These are phyloP conservation scores for Penicillium vulpinum DNA, from an alignment of 2,329 filamentous ascomycete genomes.

Conservation along the genomic window DNA sequence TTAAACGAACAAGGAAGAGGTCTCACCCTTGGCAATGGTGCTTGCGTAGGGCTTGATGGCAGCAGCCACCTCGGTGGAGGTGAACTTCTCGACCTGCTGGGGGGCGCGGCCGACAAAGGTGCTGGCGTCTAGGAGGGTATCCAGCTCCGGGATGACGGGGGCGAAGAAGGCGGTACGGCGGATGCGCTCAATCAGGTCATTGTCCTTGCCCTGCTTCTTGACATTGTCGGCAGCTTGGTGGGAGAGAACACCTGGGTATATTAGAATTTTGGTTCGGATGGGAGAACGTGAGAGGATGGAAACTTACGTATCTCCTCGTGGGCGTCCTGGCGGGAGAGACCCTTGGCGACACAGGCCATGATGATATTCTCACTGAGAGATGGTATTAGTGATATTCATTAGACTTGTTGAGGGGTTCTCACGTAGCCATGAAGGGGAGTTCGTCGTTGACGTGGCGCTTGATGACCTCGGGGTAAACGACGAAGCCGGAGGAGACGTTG, in stretches of 20 bases:
- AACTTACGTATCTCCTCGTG: slow-evolving; percentile 75
- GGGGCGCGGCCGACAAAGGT: slow-evolving; percentile 59
- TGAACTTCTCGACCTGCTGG: slow-evolving; percentile 57
- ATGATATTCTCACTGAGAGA: slow-evolving; percentile 56
- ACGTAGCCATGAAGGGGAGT: slow-evolving; percentile 82
- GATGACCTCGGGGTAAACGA: slow-evolving; percentile 78
- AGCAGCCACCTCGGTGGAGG: slow-evolving; percentile 50
- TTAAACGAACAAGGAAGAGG: slow-evolving; percentile 45
- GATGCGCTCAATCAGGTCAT: slow-evolving; percentile 81
- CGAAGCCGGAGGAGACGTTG: slow-evolving; percentile 67
- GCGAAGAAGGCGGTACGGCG: slow-evolving; percentile 70
- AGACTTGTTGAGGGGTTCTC: slow-evolving; percentile 31
- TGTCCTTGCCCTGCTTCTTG: slow-evolving; percentile 70
- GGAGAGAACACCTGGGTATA: slow-evolving; percentile 60
- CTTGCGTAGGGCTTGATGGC: slow-evolving; percentile 51
- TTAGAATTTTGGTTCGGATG: not conserved
- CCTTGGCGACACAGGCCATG: slow-evolving; percentile 73
- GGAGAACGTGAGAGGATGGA: not conserved
- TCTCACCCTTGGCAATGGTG: slow-evolving; percentile 37
- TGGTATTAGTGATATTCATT: slow-evolving; percentile 17
- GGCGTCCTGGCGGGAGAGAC: slow-evolving; percentile 73
- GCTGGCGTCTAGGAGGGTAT: slow-evolving; percentile 65
- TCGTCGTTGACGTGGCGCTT: slow-evolving; percentile 67
- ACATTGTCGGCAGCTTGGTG: slow-evolving; percentile 72
- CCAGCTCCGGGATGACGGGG: slow-evolving; percentile 67